Percentiles rank a stretch among this genome's conserved stretches.
These are phyloP conservation scores for Pseudoturritis turrita DNA, from an alignment of 345 rosid species.

Conservation along the genomic window DNA sequence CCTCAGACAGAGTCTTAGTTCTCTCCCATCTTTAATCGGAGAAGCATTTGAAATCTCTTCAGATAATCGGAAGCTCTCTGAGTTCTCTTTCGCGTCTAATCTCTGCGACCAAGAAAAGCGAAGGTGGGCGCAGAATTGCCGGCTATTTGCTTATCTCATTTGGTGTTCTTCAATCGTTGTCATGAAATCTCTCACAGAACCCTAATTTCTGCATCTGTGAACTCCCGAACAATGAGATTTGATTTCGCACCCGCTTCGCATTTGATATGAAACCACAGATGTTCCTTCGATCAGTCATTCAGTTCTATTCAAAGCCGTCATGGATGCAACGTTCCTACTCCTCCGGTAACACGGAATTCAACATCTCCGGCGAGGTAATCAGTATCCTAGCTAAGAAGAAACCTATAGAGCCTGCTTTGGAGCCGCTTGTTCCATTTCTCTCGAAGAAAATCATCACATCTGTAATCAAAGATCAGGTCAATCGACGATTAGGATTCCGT, in stretches of 20 bases:
- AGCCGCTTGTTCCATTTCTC: slow-evolving; percentile 53
- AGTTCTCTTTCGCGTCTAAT: background rate
- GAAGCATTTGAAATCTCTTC: background rate
- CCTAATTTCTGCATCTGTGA: slow-evolving; percentile 9
- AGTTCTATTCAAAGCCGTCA: slow-evolving; percentile 20
- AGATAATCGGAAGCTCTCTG: background rate
- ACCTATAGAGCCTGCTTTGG: slow-evolving; percentile 66
- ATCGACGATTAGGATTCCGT: slow-evolving; percentile 51
- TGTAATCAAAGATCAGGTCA: slow-evolving; percentile 41
- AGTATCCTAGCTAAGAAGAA: slow-evolving; percentile 37
- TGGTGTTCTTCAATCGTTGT: background rate
- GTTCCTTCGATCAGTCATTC: slow-evolving; percentile 26
- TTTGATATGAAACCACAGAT: slow-evolving; percentile 31
- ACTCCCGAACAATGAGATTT: slow-evolving; percentile 18
- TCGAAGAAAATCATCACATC: slow-evolving; percentile 40
- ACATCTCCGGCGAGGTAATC: slow-evolving; percentile 45
- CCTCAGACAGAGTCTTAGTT: background rate
- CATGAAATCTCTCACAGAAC: too few species aligned
- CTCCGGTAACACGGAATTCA: slow-evolving; percentile 17
- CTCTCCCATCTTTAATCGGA: background rate
- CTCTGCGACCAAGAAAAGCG: background rate
- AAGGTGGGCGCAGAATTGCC: background rate
- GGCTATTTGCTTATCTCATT: background rate
- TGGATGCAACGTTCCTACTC: slow-evolving; percentile 27
- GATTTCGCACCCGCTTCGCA: background rate